Conservation (phyloP, 805 yeast genomes). For the Priceomyces medius region DNA sequence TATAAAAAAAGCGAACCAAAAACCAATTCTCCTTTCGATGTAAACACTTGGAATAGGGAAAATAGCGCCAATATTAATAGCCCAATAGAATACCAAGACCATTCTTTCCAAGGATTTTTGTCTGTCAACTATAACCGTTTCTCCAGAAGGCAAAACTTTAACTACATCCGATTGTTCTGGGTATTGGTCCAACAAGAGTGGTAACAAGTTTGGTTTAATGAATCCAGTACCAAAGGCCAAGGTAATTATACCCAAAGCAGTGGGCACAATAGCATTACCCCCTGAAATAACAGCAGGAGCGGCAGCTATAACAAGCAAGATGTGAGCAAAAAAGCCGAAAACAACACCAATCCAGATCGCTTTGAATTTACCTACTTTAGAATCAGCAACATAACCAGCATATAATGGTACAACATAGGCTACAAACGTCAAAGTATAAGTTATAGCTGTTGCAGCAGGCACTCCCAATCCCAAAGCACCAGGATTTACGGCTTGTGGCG, state of each 20-base stretch:
- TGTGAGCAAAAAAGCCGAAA: constrained; percentile 47
- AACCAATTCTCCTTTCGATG: constrained; percentile 51
- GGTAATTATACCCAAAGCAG: constrained; percentile 39
- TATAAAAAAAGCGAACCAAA: constrained; percentile 53
- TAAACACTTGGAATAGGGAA: constrained; percentile 53
- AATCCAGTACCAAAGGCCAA: constrained; percentile 52
- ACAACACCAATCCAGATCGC: constrained; percentile 51
- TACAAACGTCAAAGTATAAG: constrained; percentile 45
- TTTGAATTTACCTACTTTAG: constrained; percentile 45
- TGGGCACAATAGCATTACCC: constrained; percentile 42
- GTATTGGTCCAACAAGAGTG: constrained; percentile 46
- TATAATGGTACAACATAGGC: constrained; percentile 51
- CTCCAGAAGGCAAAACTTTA: constrained; percentile 58
- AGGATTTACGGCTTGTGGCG: constrained; percentile 34
- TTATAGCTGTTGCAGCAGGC: constrained; percentile 45
- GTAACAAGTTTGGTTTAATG: constrained; percentile 54
- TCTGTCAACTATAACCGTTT: constrained; percentile 58
- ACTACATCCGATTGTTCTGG: constrained; percentile 61
- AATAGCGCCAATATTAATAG: constrained; percentile 56
- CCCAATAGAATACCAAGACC: constrained; percentile 52
- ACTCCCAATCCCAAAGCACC: constrained; percentile 53
- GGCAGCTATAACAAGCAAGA: constrained; percentile 49
- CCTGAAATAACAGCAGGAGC: constrained; percentile 37
- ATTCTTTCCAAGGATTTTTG: constrained; percentile 43
- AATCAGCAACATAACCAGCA: constrained; percentile 55